A percentile compares a stretch with the other conserved stretches of the same genome.
phyloP scores from a whole-genome alignment of 2,329 filamentous ascomycete species.

The Aspergillus texensis region DNA sequence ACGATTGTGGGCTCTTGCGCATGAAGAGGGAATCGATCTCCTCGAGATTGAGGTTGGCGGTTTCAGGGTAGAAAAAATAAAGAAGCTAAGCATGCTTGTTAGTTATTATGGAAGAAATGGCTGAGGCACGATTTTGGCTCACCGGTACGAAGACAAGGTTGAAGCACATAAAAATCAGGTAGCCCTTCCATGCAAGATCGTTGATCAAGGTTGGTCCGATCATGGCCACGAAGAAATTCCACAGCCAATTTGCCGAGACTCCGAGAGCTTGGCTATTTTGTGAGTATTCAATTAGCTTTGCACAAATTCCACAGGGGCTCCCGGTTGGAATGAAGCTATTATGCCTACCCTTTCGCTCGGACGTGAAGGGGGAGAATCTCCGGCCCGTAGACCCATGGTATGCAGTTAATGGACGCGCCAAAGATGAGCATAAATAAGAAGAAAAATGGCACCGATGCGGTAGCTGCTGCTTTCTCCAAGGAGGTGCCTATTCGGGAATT shows the following conservation, averaged over 20 bases:
- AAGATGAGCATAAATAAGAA: constrained; percentile 50
- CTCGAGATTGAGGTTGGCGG: constrained; percentile 46
- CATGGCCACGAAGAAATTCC: constrained; percentile 51
- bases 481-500: constrained; percentile 21
- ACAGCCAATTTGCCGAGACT: constrained; percentile 54
- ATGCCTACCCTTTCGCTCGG: constrained; percentile 50
- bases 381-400: constrained; percentile 55
- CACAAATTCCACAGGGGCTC: not conserved
- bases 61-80: constrained; percentile 53
- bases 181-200: constrained; percentile 38
- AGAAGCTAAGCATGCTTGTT: constrained; percentile 30
- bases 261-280: constrained; percentile 45
- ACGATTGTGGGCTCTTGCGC: constrained; percentile 12
- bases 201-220: constrained; percentile 38
- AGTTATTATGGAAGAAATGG: not conserved
- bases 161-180: constrained; percentile 40
- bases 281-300: constrained; percentile 2
- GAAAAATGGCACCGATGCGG: constrained; percentile 54
- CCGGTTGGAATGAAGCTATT: constrained; percentile 2
- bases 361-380: constrained; percentile 56
- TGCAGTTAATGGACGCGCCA: constrained; percentile 50
- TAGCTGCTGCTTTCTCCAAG: constrained; percentile 44
- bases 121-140: not conserved
- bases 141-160: constrained; percentile 43
- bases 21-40: constrained; percentile 49